phyloP scores from a whole-genome alignment of 441 rosid genomes.

The Erodium texanum region DNA sequence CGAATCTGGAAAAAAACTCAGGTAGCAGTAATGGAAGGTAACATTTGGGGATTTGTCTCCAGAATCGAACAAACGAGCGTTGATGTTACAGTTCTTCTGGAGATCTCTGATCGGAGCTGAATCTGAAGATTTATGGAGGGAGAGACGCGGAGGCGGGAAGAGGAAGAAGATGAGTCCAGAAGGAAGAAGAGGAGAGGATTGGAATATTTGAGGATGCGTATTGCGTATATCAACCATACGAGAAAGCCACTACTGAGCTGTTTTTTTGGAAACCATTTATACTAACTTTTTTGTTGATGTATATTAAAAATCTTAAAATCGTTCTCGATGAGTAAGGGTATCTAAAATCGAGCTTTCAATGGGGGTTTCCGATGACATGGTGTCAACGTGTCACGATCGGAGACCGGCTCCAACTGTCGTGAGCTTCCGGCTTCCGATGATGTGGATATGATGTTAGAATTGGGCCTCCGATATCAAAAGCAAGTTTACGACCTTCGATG shows the following conservation, averaged over 20 bases:
- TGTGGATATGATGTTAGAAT: too few species aligned
- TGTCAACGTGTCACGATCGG: too few species aligned
- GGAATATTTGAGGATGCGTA: conserved; percentile 1
- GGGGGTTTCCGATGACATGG: too few species aligned
- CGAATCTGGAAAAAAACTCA: neutral
- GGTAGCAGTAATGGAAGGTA: neutral
- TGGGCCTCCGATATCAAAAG: too few species aligned
- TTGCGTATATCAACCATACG: neutral
- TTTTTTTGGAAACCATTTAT: too few species aligned
- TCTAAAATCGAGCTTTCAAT: too few species aligned
- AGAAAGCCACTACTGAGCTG: neutral
- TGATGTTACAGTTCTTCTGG: too few species aligned
- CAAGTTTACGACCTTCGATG: too few species aligned
- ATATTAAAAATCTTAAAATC: too few species aligned
- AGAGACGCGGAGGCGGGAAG: neutral
- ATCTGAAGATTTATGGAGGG: conserved; percentile 5
- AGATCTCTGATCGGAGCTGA: neutral
- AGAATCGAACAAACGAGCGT: neutral
- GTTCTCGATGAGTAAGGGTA: too few species aligned
- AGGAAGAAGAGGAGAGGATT: neutral
- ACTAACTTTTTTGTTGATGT: neutral
- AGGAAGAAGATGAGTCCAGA: neutral
- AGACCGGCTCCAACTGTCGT: too few species aligned
- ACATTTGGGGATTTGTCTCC: neutral
- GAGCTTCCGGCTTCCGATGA: too few species aligned